A percentile compares a stretch with the other conserved stretches of the same genome.
Evolutionary conservation across 1,284 basidiomycete genomes (phyloP).

Genomic region (Tilletiaria anomala): DNA sequence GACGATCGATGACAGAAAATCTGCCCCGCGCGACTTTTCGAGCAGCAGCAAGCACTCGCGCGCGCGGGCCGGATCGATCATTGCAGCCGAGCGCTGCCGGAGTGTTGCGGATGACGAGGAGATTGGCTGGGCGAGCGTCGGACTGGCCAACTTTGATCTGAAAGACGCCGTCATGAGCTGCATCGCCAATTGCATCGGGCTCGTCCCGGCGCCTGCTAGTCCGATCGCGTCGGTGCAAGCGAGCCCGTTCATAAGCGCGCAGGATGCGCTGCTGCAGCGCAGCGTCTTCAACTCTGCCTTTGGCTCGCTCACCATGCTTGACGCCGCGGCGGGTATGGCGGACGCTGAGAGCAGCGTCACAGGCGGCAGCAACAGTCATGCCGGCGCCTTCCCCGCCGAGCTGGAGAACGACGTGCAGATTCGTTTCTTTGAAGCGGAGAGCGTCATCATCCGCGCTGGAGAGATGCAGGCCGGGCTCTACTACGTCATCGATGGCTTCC

Average conservation of each 20-base stretch:
- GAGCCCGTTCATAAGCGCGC: conserved; percentile 19
- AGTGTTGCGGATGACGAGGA: too few species aligned
- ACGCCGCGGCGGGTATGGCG: conserved; percentile 31
- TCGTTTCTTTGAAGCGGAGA: conserved; percentile 75
- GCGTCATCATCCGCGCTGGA: conserved; percentile 71
- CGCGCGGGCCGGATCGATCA: too few species aligned
- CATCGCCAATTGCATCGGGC: conserved; percentile 90
- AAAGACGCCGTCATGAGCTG: conserved; percentile 89
- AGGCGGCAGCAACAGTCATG: conserved; percentile 4
- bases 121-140: conserved; percentile 2
- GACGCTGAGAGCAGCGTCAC: conserved; percentile 7
- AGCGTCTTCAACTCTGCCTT: conserved; percentile 61
- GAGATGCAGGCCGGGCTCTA: conserved; percentile 83
- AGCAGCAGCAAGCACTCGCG: too few species aligned
- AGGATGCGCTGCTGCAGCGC: conserved; percentile 14
- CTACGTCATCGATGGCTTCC: conserved; percentile 93
- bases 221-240: conserved; percentile 39
- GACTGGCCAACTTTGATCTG: conserved; percentile 61
- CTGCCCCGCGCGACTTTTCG: too few species aligned
- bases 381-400: conserved; percentile 41
- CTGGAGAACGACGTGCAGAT: conserved; percentile 94
- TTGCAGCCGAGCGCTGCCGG: too few species aligned
- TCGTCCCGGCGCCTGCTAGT: conserved; percentile 43
- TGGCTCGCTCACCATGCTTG: conserved; percentile 59
- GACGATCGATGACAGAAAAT: conserved; percentile 1